Base-by-base conservation (phyloP, 164 flowering plant genomes). In the Vitis riparia region DNA sequence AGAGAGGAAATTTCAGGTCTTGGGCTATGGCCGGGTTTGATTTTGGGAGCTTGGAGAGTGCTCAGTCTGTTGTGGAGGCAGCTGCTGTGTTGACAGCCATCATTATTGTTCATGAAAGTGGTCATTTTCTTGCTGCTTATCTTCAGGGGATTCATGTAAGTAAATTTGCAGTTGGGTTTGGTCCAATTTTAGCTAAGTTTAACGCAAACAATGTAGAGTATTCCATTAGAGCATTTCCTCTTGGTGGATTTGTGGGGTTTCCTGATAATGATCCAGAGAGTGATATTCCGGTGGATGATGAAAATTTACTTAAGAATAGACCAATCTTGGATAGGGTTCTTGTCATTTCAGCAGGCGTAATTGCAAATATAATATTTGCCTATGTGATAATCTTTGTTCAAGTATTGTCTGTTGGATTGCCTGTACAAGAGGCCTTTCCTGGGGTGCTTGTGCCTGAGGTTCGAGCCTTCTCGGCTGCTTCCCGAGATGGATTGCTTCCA, bases 211-310 rank as follows among this genome's bases (percentile, higher is more conserved):
- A 93, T 74, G 97, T 96, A 11, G 99, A 96, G 75, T 96, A 89
- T 68, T 96, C 99, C 3, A 53, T 96, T 74, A 88, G 99, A 69
- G 97, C 99, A 49, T 86, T 96, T 72, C 99, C 99, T n/a, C 81
- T 96, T 23, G 98, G 98, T 70, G 99, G 99, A 44, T 96, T 91
- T 81, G 97, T 91, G 68, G 99, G 91, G 5, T 96, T 93, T 80
- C 99, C 99, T 66, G 98, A 96, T 83, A 93, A 96, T 79, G 99
- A 96, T 80, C 97, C 99, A 0, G 92, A 96, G 12, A 93, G 95
- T 71, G 92, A 88, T 59, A 93, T 96, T 65, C 97, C 98, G 0
- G 88, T 78, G 0, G 97, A 96, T 80, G 98, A 96, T 77, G 82
- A 55, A 55, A 89, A 96, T 81, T 81, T 96, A 79, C 87, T 93